Conservation (phyloP, 2,329 filamentous ascomycete genomes). For the Phyllosticta capitalensis region DNA sequence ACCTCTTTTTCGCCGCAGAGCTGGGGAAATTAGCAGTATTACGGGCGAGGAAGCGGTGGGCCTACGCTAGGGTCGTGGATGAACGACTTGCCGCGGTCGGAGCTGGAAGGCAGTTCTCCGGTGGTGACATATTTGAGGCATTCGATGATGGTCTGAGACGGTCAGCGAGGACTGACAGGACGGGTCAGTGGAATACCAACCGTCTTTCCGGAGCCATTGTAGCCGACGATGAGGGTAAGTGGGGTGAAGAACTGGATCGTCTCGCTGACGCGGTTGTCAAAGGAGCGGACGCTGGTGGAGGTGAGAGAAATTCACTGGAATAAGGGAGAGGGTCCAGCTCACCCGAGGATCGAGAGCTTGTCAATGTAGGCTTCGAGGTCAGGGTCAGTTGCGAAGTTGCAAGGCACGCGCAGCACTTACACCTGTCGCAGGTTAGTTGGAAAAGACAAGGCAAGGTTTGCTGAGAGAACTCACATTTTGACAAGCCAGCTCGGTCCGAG, state of each 20-base stretch:
- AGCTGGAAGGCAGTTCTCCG: conserved; percentile 86
- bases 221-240: conserved; percentile 89
- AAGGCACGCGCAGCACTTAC: neutral
- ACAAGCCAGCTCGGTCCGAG: neutral
- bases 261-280: conserved; percentile 65
- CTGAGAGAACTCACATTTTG: conserved; percentile 2
- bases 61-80: conserved; percentile 87
- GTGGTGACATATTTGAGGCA: conserved; percentile 97
- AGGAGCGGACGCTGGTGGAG: conserved; percentile 58
- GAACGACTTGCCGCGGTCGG: conserved; percentile 76
- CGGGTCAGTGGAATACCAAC: conserved; percentile 26
- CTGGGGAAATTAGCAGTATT: conserved; percentile 26
- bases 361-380: conserved; percentile 64
- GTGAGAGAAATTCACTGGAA: neutral
- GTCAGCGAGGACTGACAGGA: conserved; percentile 4
- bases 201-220: conserved; percentile 96
- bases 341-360: conserved; percentile 77
- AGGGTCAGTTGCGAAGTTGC: neutral
- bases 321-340: conserved; percentile 14
- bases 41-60: neutral
- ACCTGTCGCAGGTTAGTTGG: conserved; percentile 6
- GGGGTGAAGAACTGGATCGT: conserved; percentile 83
- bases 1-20: conserved; percentile 81
- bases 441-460: neutral
- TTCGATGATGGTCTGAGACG: conserved; percentile 78